Conservation (phyloP, 345 rosid species). For the Mercurialis annua region DNA sequence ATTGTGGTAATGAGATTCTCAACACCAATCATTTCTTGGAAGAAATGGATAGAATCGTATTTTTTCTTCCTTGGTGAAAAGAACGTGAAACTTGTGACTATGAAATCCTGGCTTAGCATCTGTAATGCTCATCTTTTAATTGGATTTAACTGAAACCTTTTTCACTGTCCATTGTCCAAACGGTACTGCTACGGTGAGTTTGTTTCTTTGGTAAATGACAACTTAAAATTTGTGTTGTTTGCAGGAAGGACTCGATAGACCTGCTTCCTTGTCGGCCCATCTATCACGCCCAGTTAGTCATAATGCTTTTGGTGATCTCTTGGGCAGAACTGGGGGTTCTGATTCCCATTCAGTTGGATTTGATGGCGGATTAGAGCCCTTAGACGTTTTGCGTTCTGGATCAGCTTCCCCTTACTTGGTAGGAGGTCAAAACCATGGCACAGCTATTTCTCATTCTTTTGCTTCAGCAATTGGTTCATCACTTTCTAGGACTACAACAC, state of each 20-base stretch:
- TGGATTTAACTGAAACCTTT: too few relatives aligned
- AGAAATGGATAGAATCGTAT: too few relatives aligned
- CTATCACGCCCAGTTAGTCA: conserved; percentile 64
- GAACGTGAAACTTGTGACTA: too few relatives aligned
- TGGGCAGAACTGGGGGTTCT: conserved; percentile 38
- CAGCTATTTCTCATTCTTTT: conserved; percentile 36
- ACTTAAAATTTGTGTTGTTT: conserved; percentile 24
- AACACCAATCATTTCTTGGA: too few relatives aligned
- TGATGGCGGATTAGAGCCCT: conserved; percentile 41
- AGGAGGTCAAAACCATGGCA: conserved; percentile 35
- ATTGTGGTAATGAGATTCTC: too few relatives aligned
- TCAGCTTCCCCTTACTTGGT: conserved; percentile 38
- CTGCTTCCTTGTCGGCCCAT: conserved; percentile 49
- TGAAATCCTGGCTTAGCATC: too few relatives aligned
- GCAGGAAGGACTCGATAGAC: conserved; percentile 73
- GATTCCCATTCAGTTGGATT: conserved; percentile 38
- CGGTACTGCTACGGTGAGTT: too few relatives aligned
- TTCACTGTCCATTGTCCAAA: too few relatives aligned
- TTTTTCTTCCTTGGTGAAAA: too few relatives aligned
- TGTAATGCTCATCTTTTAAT: too few relatives aligned
- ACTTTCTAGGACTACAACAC: conserved; percentile 61
- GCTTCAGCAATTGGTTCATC: conserved; percentile 56
- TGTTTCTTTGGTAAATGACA: conserved; percentile 1
- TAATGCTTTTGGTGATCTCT: conserved; percentile 58
- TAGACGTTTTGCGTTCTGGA: conserved; percentile 46